These are phyloP conservation scores for Starmerella etchellsii DNA, from an alignment of 805 yeast species.

Conservation along the genomic window DNA sequence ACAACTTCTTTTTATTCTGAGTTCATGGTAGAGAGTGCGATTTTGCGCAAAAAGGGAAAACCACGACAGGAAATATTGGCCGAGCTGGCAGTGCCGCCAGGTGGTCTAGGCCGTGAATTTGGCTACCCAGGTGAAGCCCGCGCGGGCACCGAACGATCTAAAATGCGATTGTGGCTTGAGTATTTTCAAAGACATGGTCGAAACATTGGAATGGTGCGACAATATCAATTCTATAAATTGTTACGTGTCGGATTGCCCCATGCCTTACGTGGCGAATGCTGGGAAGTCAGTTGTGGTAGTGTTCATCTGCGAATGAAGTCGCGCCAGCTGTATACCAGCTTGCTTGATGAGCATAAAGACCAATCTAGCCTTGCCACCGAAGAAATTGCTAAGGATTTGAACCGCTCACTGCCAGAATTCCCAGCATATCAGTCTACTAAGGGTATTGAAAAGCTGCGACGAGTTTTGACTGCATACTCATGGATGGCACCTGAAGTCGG, in stretches of 20 bases:
- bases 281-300: constrained; percentile 89
- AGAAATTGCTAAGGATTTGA: constrained; percentile 91
- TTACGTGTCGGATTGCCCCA: constrained; percentile 91
- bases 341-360: constrained; percentile 50
- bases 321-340: constrained; percentile 42
- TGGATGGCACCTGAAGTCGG: constrained; percentile 98
- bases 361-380: constrained; percentile 74
- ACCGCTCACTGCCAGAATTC: constrained; percentile 89
- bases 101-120: constrained; percentile 76
- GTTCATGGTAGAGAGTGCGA: constrained; percentile 41
- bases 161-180: constrained; percentile 89
- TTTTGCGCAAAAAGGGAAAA: constrained; percentile 32
- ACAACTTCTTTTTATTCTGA: constrained; percentile 72
- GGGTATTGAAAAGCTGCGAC: constrained; percentile 72
- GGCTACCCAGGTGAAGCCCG: constrained; percentile 84
- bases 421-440: constrained; percentile 80
- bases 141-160: constrained; percentile 64
- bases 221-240: constrained; percentile 66
- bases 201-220: constrained; percentile 60
- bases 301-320: constrained; percentile 58
- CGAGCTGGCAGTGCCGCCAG: constrained; percentile 39
- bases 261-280: constrained; percentile 82
- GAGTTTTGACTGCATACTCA: constrained; percentile 85
- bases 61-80: constrained; percentile 17
- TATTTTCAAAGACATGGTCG: constrained; percentile 74